Evolutionary conservation across 345 rosid genomes (phyloP).

Genomic region (Citrus sp.): DNA sequence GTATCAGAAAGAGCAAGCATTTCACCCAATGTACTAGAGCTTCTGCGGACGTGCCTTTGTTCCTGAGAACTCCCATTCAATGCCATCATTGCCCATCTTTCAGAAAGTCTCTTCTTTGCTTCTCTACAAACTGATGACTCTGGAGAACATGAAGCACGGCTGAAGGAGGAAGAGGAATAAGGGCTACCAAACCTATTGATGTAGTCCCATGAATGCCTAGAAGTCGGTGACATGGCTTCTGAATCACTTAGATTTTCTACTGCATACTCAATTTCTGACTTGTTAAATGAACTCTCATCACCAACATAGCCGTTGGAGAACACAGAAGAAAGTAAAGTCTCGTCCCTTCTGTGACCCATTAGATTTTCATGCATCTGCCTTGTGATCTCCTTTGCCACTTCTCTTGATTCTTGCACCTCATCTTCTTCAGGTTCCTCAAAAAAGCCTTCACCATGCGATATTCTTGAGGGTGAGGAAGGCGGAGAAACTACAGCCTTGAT

Average conservation of each 20-base stretch:
- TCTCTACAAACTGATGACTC: constrained; percentile 88
- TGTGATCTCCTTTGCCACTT: constrained; percentile 59
- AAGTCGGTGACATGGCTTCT: constrained; percentile 69
- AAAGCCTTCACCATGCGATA: constrained; percentile 33
- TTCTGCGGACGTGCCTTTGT: constrained; percentile 42
- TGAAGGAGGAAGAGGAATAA: constrained; percentile 60
- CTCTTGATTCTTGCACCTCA: constrained; percentile 53
- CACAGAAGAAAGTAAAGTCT: constrained; percentile 75
- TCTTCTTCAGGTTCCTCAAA: constrained; percentile 51
- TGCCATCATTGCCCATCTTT: constrained; percentile 95
- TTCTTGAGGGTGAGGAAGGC: constrained; percentile 49
- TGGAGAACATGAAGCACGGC: constrained; percentile 74
- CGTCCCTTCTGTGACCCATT: constrained; percentile 65
- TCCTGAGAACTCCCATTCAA: constrained; percentile 55
- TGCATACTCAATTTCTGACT: constrained; percentile 56
- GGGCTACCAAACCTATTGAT: constrained; percentile 66
- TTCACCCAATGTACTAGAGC: constrained; percentile 86
- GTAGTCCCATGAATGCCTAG: constrained; percentile 92
- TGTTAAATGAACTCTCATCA: constrained; percentile 83
- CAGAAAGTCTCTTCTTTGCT: constrained; percentile 76
- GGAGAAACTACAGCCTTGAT: constrained; percentile 42
- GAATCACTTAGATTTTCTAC: constrained; percentile 68
- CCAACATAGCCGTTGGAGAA: constrained; percentile 78
- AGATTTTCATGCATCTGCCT: constrained; percentile 47
- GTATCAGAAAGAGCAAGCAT: constrained; percentile 87